Base-by-base conservation (phyloP, 176 grass and related monocot genomes). In the Elymus sibiricus region DNA sequence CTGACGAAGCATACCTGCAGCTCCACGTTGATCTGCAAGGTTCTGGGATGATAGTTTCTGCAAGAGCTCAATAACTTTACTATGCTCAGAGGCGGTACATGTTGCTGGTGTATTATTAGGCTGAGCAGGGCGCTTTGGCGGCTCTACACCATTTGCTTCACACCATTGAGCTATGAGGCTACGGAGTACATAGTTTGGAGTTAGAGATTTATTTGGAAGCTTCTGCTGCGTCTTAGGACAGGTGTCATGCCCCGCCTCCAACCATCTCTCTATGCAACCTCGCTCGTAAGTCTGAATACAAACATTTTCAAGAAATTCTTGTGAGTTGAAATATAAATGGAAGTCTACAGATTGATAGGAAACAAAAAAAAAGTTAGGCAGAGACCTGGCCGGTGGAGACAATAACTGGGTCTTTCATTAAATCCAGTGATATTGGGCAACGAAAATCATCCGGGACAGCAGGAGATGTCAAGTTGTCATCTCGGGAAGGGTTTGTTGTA, bases 371-470 rank as follows among this genome's bases (percentile, higher is more conserved):
- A 74, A 78, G 70, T 66, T 34, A 74, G 19, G 40, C 51, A 80
- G 46, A 66, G 35, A 98, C 96, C 96, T 98, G 96, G 37, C 93
- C 92, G n/a, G 96, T 92, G 65, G 93, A 83, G 11, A 98, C 93
- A 83, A 95, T 98, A 66, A 95, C 93, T 84, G 96, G 96, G 40
- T 95, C 96, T 77, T 90, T 94, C 94, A 98, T 98, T 59, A 98
- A 88, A 70, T 94, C 93, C 79, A 98, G 66, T 2, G 93, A 95
- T 89, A 95, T 94, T 49, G 92, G 93, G 79, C 96, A 98, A 39
- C 88, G 86, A 40, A 95, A 98, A 92, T 98, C 96, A 85, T 92
- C 90, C 6, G 94, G 97, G 87, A 96, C 83, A 80, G 89, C 61
- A 11, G 90, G 90, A 53, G 67, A 72, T 86, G 85, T 61, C 17